phyloP scores from a whole-genome alignment of 176 grass and related monocot species.

The Chloris gayana region DNA sequence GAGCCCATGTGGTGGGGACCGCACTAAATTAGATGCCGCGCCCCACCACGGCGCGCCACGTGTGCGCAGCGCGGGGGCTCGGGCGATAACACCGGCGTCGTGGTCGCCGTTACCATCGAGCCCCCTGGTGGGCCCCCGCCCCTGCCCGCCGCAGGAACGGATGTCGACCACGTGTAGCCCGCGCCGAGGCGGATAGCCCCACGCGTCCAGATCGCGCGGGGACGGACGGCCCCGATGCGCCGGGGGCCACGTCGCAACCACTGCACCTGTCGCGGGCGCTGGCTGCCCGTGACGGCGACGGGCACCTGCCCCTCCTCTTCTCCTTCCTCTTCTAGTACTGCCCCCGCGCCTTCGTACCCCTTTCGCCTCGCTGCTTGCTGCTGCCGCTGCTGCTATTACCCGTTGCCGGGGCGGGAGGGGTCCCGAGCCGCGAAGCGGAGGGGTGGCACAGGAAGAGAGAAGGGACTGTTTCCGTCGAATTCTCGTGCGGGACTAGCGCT shows the following conservation, averaged over 20 bases:
- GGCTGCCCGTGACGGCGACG: slow-evolving; percentile 53
- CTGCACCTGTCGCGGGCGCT: slow-evolving; percentile 44
- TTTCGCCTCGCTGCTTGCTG: slow-evolving; percentile 26
- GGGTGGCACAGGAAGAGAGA: neutral
- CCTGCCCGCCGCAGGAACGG: neutral
- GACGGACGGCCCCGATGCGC: slow-evolving; percentile 33
- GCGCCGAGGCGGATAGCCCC: neutral
- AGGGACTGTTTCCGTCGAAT: neutral
- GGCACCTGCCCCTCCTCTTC: slow-evolving; percentile 44
- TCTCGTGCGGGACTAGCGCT: slow-evolving; percentile 21
- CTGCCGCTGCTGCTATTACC: neutral
- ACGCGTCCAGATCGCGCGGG: slow-evolving; percentile 32
- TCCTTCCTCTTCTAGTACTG: slow-evolving; percentile 21
- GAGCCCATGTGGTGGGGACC: slow-evolving; percentile 41
- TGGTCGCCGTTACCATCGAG: slow-evolving; percentile 39
- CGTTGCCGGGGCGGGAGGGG: neutral
- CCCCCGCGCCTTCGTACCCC: slow-evolving; percentile 27
- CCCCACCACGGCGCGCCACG: slow-evolving; percentile 30
- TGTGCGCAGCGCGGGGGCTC: slow-evolving; percentile 24
- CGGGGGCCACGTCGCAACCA: slow-evolving; percentile 31
- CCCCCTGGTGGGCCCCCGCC: neutral
- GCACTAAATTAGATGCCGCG: slow-evolving; percentile 40
- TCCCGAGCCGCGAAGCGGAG: neutral
- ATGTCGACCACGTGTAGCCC: slow-evolving; percentile 21
- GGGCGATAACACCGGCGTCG: slow-evolving; percentile 44